A percentile compares a stretch with the other conserved stretches of the same genome.
These are phyloP conservation scores for Xylona heveae DNA, from an alignment of 495 filamentous ascomycete species.

Conservation along the genomic window DNA sequence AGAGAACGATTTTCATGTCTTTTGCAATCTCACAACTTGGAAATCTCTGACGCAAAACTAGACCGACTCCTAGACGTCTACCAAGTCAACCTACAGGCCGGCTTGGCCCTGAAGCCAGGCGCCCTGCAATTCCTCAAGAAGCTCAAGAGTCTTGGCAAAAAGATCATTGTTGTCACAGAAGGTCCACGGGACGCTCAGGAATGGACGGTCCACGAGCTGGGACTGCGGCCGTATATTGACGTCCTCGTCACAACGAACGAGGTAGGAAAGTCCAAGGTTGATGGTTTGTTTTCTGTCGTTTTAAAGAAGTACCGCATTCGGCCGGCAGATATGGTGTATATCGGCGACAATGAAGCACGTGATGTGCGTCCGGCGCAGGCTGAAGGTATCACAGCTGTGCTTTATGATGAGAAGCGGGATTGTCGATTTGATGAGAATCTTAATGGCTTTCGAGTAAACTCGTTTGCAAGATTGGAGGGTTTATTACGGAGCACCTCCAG, in stretches of 20 bases:
- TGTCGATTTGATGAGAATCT: too few species aligned
- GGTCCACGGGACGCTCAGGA: conserved; percentile 20
- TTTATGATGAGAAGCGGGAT: too few species aligned
- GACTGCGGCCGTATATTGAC: conserved; percentile 14
- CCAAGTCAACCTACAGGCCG: conserved; percentile 6
- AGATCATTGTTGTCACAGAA: conserved; percentile 17
- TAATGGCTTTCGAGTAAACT: too few species aligned
- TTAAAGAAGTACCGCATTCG: conserved; percentile 12
- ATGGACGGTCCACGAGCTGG: conserved; percentile 17
- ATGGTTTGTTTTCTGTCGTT: conserved; percentile 16
- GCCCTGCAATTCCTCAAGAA: conserved; percentile 10
- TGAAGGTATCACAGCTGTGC: too few species aligned
- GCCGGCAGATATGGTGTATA: conserved; percentile 12
- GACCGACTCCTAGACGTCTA: conserved; percentile 15
- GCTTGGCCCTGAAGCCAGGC: conserved; percentile 13
- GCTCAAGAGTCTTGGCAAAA: conserved; percentile 12
- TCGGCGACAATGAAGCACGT: conserved; percentile 15
- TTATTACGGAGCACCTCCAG: too few species aligned
- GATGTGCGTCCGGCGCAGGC: conserved; percentile 14
- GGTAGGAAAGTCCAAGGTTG: conserved; percentile 15
- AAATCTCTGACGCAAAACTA: too few species aligned
- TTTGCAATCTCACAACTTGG: conserved; percentile 10
- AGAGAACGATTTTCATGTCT: conserved; percentile 16
- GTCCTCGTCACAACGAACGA: conserved; percentile 18
- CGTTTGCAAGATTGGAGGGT: too few species aligned